Percentiles rank a stretch among this genome's conserved stretches.
phyloP scores from a whole-genome alignment of 2,329 filamentous ascomycete genomes.

The Aspergillus carbonarius region DNA sequence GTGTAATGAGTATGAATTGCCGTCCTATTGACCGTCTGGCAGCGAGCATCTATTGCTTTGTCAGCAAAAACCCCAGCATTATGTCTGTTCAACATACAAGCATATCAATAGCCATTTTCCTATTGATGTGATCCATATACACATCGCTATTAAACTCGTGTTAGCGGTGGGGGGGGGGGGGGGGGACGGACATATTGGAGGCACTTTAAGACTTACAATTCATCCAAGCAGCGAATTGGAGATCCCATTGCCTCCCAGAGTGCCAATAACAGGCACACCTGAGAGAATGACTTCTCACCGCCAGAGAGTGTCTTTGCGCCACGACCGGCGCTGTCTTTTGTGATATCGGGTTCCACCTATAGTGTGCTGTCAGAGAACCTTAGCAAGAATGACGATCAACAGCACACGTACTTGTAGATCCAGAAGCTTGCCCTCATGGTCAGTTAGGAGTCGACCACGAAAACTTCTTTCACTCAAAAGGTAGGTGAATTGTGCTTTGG shows the following conservation, averaged over 20 bases:
- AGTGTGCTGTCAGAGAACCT: slow-evolving; percentile 8
- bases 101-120: slow-evolving; percentile 89
- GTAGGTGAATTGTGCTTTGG: slow-evolving; percentile 82
- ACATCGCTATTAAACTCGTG: slow-evolving; percentile 62
- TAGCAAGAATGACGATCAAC: not conserved
- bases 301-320: slow-evolving; percentile 91
- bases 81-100: slow-evolving; percentile 60
- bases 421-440: slow-evolving; percentile 72
- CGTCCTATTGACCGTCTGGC: slow-evolving; percentile 83
- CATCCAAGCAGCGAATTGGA: slow-evolving; percentile 89
- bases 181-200: too few relatives aligned
- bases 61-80: not conserved
- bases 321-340: slow-evolving; percentile 67
- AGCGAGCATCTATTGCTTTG: slow-evolving; percentile 65
- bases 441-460: slow-evolving; percentile 74
- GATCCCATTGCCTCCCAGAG: slow-evolving; percentile 99
- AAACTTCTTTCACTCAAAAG: slow-evolving; percentile 87
- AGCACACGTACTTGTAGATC: slow-evolving; percentile 64
- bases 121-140: slow-evolving; percentile 98
- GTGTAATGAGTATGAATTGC: slow-evolving; percentile 95
- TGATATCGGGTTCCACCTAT: slow-evolving; percentile 66
- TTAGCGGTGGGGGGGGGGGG: too few relatives aligned
- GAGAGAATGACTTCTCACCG: slow-evolving; percentile 96
- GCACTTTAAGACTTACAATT: slow-evolving; percentile 62
- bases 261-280: slow-evolving; percentile 85